Evolutionary conservation across 2,329 filamentous ascomycete species (phyloP), one percentile per base, ranked within the genome.

Genomic region (Pseudopithomyces chartarum): DNA sequence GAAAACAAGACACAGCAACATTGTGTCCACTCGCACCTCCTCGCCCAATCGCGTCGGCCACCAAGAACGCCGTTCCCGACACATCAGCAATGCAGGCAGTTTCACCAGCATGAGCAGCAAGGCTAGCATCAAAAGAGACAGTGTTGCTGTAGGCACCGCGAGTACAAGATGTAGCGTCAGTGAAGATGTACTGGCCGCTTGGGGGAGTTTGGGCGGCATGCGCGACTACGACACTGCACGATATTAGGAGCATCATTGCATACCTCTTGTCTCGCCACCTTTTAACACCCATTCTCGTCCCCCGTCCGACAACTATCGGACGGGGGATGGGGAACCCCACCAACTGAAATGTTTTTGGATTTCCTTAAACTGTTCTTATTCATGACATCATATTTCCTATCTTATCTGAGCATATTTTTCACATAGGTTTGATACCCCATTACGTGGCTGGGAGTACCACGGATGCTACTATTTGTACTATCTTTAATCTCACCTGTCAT

Each of bases 121-220:
- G 11, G 58, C 57, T 12, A 74, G 68, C 33, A 60, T 59, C 44
- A 65, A 56, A 51, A 23, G 60, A 23, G 62, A 65, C 7, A 64
- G 58, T 40, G 54, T 62, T 13, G 53, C 47, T 10, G 47, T 58
- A 3, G 55, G 61, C 17, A 56, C 56, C 20, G 46, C 56, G 3
- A 69, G 55, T 23, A 61, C 64, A 17, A 55, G 73, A 15, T 73
- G 71, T 45, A 80, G 78, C 56, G 78, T 79, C 4, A 77, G 76
- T 40, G 78, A 80, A 32, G 79, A 81, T 59, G 76, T 81, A 7
- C 64, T 81, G 26, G 78, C 77, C 53, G 79, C 79, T 15, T 81
- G 79, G 79, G 76, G 76, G 11, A 79, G 75, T 54, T 58, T 81
- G 22, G 79, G 79, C 7, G 79, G 79, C 13, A 69, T 70, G 47